Percentiles rank a stretch among this genome's conserved stretches.
Evolutionary conservation across 805 yeast species (phyloP).

Genomic region (Metschnikowia kofuensis): DNA sequence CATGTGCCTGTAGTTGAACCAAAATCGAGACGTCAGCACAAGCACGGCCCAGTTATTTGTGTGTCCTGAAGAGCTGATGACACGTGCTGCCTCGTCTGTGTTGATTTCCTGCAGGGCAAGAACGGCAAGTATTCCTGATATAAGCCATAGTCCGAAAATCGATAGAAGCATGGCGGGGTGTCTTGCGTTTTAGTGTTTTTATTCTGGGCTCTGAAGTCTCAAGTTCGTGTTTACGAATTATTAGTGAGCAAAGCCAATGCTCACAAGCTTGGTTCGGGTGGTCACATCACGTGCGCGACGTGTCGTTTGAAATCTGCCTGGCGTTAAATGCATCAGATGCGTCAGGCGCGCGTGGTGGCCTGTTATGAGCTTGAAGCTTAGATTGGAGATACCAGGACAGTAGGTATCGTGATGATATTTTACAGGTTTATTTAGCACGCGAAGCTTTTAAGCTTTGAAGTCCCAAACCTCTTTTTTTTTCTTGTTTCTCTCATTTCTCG

Average conservation of each 20-base stretch:
- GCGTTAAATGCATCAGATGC: too few relatives aligned
- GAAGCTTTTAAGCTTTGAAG: too few relatives aligned
- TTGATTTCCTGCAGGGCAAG: neutral
- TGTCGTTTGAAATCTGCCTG: too few relatives aligned
- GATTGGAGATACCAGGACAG: too few relatives aligned
- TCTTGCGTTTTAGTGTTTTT: neutral
- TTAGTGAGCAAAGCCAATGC: neutral
- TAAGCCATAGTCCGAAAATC: conserved; percentile 1
- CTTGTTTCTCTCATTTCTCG: too few relatives aligned
- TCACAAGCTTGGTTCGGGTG: neutral
- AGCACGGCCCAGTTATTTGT: conserved; percentile 80
- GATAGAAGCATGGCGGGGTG: conserved; percentile 1
- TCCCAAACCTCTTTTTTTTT: too few relatives aligned
- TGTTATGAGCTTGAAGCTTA: too few relatives aligned
- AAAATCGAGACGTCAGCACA: conserved; percentile 92
- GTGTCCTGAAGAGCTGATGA: conserved; percentile 43
- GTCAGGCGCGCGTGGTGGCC: too few relatives aligned
- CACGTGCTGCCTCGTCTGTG: neutral
- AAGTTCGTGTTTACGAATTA: too few relatives aligned
- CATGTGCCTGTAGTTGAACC: conserved; percentile 98
- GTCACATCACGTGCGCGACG: neutral
- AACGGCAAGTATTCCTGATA: neutral
- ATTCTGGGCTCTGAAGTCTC: neutral
- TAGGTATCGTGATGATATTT: too few relatives aligned
- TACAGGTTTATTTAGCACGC: too few relatives aligned